A percentile compares a stretch with the other conserved stretches of the same genome.
phyloP scores from a whole-genome alignment of 176 grass and related monocot species.

The Eremochloa ophiuroides region DNA sequence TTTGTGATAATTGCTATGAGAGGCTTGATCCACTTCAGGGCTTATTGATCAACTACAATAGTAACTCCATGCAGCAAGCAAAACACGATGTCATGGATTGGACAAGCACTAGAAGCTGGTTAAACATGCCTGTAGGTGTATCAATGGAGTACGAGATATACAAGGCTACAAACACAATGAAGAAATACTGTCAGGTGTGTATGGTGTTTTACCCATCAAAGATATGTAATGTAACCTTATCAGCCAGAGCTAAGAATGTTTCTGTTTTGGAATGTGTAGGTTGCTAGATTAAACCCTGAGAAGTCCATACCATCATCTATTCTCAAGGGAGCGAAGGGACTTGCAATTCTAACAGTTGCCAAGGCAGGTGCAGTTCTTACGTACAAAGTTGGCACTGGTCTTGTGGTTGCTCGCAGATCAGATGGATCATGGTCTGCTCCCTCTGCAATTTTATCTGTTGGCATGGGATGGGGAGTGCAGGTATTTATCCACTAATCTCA shows the following conservation, averaged over 20 bases:
- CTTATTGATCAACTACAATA: constrained; percentile 78
- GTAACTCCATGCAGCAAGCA: constrained; percentile 73
- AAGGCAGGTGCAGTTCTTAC: constrained; percentile 87
- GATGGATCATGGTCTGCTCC: constrained; percentile 97
- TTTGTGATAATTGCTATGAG: constrained; percentile 84
- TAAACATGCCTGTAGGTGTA: constrained; percentile 80
- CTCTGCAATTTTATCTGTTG: constrained; percentile 83
- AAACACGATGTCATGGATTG: constrained; percentile 98
- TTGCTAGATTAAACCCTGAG: constrained; percentile 87
- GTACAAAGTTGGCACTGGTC: constrained; percentile 83
- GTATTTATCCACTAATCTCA: constrained; percentile 39
- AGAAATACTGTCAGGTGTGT: constrained; percentile 74
- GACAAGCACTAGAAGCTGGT: constrained; percentile 80
- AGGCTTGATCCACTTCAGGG: constrained; percentile 81
- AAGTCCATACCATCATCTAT: constrained; percentile 84
- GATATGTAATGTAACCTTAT: constrained; percentile 10
- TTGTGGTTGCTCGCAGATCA: constrained; percentile 75
- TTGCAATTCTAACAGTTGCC: constrained; percentile 81
- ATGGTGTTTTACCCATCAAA: neutral
- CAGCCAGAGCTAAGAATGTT: constrained; percentile 16
- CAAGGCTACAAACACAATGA: constrained; percentile 72
- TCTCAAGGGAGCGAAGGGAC: constrained; percentile 83
- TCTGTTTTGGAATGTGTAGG: constrained; percentile 48
- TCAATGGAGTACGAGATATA: constrained; percentile 97
- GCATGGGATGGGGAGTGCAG: constrained; percentile 96